Percentiles rank a stretch among this genome's conserved stretches.
These are phyloP conservation scores for Oropetium thomaeum DNA, from an alignment of 176 grass and related monocot genomes.

Conservation along the genomic window DNA sequence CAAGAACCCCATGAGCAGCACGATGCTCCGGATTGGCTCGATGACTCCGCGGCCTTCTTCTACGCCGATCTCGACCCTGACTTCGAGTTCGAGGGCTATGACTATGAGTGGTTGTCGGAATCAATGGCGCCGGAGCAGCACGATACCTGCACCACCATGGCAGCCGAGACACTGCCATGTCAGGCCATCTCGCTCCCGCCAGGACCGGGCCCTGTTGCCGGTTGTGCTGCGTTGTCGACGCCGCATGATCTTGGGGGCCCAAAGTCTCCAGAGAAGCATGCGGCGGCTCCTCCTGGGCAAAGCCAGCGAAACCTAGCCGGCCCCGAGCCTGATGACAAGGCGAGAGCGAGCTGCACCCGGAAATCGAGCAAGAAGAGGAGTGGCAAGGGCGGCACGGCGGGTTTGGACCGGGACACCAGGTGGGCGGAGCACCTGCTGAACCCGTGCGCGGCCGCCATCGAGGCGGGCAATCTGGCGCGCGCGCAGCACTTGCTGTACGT, in stretches of 20 bases:
- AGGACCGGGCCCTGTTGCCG: background rate
- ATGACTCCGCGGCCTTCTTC: conserved; percentile 20
- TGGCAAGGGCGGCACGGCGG: conserved; percentile 25
- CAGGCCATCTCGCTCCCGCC: background rate
- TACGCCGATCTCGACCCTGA: conserved; percentile 6
- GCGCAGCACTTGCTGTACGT: conserved; percentile 85
- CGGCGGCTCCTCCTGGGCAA: background rate
- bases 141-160: background rate
- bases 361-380: conserved; percentile 36
- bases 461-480: conserved; percentile 63
- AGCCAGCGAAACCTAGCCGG: background rate
- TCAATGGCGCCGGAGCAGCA: background rate
- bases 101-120: background rate
- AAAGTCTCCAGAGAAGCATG: background rate
- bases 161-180: background rate
- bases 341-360: background rate
- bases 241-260: background rate
- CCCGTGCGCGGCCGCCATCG: conserved; percentile 67
- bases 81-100: background rate
- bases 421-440: conserved; percentile 96
- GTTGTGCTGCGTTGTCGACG: background rate
- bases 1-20: conserved; percentile 1
- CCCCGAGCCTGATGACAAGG: background rate
- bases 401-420: conserved; percentile 45
- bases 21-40: conserved; percentile 12